These are phyloP conservation scores for Microstegium vimineum DNA, from an alignment of 176 grass and related monocot species.

Conservation along the genomic window DNA sequence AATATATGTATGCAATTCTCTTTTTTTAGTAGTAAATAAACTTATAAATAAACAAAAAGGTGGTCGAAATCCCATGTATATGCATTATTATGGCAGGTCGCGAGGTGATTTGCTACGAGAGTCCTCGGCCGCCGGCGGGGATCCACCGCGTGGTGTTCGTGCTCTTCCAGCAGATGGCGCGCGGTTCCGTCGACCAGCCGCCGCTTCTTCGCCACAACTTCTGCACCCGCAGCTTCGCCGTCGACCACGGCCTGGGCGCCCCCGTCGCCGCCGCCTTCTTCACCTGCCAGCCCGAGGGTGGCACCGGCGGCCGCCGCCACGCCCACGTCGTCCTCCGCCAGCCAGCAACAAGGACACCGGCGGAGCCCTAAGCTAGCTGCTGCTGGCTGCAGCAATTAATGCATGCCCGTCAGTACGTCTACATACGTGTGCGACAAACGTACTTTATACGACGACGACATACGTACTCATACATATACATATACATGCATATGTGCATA, in stretches of 20 bases:
- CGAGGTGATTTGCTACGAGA: constrained; percentile 50
- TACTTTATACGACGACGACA: too few species aligned
- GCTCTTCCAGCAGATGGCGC: constrained; percentile 36
- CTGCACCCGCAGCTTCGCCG: constrained; percentile 40
- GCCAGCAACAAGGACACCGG: not conserved
- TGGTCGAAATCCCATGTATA: too few species aligned
- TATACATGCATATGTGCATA: too few species aligned
- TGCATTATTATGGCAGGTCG: constrained; percentile 34
- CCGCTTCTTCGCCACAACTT: constrained; percentile 43
- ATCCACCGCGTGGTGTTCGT: constrained; percentile 54
- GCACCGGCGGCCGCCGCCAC: constrained; percentile 43
- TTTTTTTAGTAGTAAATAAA: too few species aligned
- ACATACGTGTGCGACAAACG: too few species aligned
- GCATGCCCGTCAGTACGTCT: not conserved
- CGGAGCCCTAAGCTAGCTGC: too few species aligned
- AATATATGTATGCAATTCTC: too few species aligned
- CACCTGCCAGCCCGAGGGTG: constrained; percentile 50
- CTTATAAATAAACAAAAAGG: too few species aligned
- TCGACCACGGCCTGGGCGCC: constrained; percentile 18
- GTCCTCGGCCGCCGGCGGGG: constrained; percentile 31
- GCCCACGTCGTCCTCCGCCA: not conserved
- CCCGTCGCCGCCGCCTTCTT: constrained; percentile 50
- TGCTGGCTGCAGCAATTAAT: too few species aligned
- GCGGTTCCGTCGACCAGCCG: constrained; percentile 19
- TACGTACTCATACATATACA: too few species aligned